These are phyloP conservation scores for Podaxis sp. DNA, from an alignment of 768 basidiomycete species.

Conservation along the genomic window DNA sequence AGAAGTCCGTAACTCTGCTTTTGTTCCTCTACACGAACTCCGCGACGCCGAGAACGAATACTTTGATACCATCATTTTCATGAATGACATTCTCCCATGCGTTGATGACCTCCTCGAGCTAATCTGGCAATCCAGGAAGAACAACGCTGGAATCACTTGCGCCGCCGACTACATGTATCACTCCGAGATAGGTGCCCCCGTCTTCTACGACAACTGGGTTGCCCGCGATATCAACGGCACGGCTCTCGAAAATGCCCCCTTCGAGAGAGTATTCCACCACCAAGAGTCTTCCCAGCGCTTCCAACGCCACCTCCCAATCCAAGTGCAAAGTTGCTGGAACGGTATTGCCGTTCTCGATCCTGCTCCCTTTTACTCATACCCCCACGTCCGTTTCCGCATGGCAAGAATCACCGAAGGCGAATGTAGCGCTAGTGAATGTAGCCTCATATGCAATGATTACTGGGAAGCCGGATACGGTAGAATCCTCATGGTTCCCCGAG, in stretches of 20 bases:
- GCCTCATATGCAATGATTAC: slow-evolving; percentile 97
- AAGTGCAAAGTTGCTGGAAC: slow-evolving; percentile 99
- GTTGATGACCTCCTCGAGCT: slow-evolving; percentile 97
- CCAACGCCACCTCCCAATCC: slow-evolving; percentile 89
- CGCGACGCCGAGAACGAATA: slow-evolving; percentile 90
- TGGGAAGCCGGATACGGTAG: slow-evolving; percentile 95
- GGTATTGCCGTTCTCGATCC: slow-evolving; percentile 95
- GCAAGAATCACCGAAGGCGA: slow-evolving; percentile 84
- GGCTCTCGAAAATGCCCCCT: slow-evolving; percentile 96
- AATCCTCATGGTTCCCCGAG: slow-evolving; percentile 96
- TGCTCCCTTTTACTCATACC: slow-evolving; percentile 89
- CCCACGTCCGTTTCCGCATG: slow-evolving; percentile 95
- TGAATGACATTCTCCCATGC: slow-evolving; percentile 99
- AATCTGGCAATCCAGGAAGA: slow-evolving; percentile 89
- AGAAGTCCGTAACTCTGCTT: slow-evolving; percentile 98
- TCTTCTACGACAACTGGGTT: slow-evolving; percentile 99
- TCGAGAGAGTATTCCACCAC: slow-evolving; percentile 93
- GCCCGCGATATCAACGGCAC: slow-evolving; percentile 98
- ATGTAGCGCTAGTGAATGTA: slow-evolving; percentile 95
- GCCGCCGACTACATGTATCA: slow-evolving; percentile 99
- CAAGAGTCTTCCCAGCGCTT: slow-evolving; percentile 72
- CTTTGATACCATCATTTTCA: slow-evolving; percentile 96
- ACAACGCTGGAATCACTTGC: slow-evolving; percentile 98
- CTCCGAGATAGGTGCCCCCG: slow-evolving; percentile 87
- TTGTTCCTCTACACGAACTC: slow-evolving; percentile 92